Percentiles rank a stretch among this genome's conserved stretches.
Evolutionary conservation across 441 rosid genomes (phyloP).

Genomic region (Gossypium davidsonii): DNA sequence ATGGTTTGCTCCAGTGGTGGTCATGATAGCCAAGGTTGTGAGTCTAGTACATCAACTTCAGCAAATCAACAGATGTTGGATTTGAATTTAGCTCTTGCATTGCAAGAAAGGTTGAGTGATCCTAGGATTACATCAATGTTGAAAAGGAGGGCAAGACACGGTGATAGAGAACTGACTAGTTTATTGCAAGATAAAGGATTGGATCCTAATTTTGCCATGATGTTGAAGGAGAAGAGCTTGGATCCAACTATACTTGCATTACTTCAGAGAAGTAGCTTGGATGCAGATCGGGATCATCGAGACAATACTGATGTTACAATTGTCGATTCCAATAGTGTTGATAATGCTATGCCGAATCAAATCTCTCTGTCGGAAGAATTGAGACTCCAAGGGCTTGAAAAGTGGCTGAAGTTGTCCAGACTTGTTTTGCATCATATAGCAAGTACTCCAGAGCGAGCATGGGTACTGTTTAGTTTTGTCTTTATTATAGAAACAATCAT

Average conservation of each 20-base stretch:
- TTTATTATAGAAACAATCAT: constrained; percentile 84
- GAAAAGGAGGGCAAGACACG: constrained; percentile 77
- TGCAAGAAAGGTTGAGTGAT: constrained; percentile 86
- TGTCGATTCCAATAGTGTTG: constrained; percentile 78
- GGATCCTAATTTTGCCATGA: constrained; percentile 99
- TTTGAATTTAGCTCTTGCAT: constrained; percentile 78
- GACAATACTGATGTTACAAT: constrained; percentile 70
- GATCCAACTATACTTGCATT: constrained; percentile 97
- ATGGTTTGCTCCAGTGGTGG: constrained; percentile 86
- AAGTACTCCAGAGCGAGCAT: constrained; percentile 97
- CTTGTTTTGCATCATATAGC: constrained; percentile 84
- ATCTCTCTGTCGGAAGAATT: constrained; percentile 96
- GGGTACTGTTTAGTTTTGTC: constrained; percentile 93
- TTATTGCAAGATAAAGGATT: constrained; percentile 95
- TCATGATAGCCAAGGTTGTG: constrained; percentile 91
- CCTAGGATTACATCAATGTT: constrained; percentile 88
- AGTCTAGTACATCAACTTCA: constrained; percentile 83
- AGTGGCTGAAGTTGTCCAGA: constrained; percentile 92
- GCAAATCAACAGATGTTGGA: constrained; percentile 84
- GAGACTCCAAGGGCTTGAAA: constrained; percentile 93
- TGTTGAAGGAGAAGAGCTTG: constrained; percentile 95
- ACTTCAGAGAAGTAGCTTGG: constrained; percentile 98
- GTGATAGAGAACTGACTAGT: constrained; percentile 77
- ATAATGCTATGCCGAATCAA: constrained; percentile 73
- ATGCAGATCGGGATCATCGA: constrained; percentile 98